phyloP scores from a whole-genome alignment of 805 yeast species.

The Candida taoyuanica region DNA sequence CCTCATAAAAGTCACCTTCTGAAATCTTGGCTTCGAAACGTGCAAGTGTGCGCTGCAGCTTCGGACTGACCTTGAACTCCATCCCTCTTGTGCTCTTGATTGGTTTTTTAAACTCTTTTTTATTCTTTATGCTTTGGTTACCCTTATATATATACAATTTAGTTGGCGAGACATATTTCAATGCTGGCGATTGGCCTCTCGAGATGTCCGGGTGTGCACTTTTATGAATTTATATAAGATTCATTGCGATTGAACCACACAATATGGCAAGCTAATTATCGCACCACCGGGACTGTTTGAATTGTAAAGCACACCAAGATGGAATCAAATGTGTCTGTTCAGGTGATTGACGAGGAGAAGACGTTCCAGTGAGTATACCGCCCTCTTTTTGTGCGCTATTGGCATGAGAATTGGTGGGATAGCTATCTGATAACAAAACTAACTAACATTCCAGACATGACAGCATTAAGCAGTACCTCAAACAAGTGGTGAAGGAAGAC shows the following conservation, averaged over 20 bases:
- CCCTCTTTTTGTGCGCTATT: background rate
- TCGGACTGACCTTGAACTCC: conserved; percentile 27
- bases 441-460: conserved; percentile 6
- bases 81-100: conserved; percentile 6
- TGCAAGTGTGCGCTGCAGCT: conserved; percentile 54
- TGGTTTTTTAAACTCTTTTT: background rate
- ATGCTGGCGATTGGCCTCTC: no score
- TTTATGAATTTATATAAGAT: no score
- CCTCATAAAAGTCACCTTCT: conserved; percentile 82
- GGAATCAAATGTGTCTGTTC: conserved; percentile 34
- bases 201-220: no score
- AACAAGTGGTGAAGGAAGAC: conserved; percentile 34
- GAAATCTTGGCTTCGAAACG: conserved; percentile 66
- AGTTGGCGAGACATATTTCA: no score
- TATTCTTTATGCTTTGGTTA: no score
- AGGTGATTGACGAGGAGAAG: conserved; percentile 50
- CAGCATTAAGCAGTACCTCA: conserved; percentile 24
- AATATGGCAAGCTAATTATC: no score
- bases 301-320: no score
- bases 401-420: no score
- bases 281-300: no score
- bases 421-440: no score
- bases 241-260: no score
- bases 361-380: conserved; percentile 33
- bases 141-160: no score